Conservation (phyloP, 2,329 filamentous ascomycete species). For the Seiridium cupressi region DNA sequence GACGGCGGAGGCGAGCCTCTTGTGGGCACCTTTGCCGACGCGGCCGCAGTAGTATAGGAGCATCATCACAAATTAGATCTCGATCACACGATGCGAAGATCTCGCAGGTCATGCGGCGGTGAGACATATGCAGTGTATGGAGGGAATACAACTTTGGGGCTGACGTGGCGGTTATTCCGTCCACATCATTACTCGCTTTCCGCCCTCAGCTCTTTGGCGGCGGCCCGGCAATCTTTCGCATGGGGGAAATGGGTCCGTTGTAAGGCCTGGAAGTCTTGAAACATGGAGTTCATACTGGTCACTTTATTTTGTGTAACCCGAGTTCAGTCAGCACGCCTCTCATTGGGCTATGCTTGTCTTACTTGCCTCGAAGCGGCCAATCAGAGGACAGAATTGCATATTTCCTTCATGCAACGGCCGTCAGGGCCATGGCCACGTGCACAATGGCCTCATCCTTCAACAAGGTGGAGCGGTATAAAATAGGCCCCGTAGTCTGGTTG, state of each 20-base stretch:
- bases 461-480: slow-evolving; percentile 16
- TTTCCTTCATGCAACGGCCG: slow-evolving; percentile 12
- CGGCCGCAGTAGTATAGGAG: slow-evolving; percentile 46
- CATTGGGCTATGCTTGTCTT: slow-evolving; percentile 11
- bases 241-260: not conserved
- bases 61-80: not conserved
- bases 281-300: slow-evolving; percentile 5
- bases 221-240: not conserved
- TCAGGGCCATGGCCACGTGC: slow-evolving; percentile 20
- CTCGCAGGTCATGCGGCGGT: not conserved
- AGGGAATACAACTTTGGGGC: not conserved
- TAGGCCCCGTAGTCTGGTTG: slow-evolving; percentile 15
- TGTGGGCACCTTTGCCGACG: slow-evolving; percentile 61
- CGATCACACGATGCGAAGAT: not conserved
- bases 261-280: not conserved
- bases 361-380: slow-evolving; percentile 16
- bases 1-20: slow-evolving; percentile 42
- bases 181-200: no score
- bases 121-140: not conserved
- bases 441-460: slow-evolving; percentile 10
- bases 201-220: no score
- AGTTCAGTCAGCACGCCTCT: slow-evolving; percentile 11
- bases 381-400: slow-evolving; percentile 12
- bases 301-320: slow-evolving; percentile 15
- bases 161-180: no score